These are phyloP conservation scores for Danielozyma ontarioensis DNA, from an alignment of 805 yeast species.

Conservation along the genomic window DNA sequence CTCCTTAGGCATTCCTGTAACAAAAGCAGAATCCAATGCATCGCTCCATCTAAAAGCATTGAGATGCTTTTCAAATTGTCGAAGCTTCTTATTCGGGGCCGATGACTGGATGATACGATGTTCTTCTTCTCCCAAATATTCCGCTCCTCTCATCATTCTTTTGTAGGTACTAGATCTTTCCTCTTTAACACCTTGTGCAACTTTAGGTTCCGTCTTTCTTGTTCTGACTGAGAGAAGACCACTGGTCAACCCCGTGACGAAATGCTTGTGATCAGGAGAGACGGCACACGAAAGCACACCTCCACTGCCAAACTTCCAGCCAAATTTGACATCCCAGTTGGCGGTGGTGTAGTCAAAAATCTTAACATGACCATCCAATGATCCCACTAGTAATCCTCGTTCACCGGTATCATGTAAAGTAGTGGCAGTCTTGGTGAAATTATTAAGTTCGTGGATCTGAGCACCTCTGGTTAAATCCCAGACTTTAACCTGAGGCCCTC, in stretches of 20 bases:
- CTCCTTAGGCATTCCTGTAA: conserved; percentile 74
- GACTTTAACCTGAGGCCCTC: conserved; percentile 76
- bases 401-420: conserved; percentile 70
- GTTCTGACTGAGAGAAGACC: conserved; percentile 89
- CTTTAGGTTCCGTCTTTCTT: conserved; percentile 62
- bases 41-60: conserved; percentile 90
- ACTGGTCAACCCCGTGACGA: conserved; percentile 87
- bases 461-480: conserved; percentile 87
- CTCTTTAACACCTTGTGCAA: conserved; percentile 44
- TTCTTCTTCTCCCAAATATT: conserved; percentile 86
- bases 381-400: conserved; percentile 84
- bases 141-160: conserved; percentile 85
- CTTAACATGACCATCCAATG: conserved; percentile 95
- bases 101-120: conserved; percentile 62
- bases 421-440: conserved; percentile 92
- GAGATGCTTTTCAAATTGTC: conserved; percentile 76
- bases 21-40: conserved; percentile 83
- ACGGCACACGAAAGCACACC: conserved; percentile 88
- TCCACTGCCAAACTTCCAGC: conserved; percentile 91
- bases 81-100: conserved; percentile 55
- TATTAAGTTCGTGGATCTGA: conserved; percentile 66
- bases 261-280: conserved; percentile 78
- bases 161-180: conserved; percentile 60
- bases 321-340: conserved; percentile 86
- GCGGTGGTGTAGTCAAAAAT: conserved; percentile 73